phyloP scores from a whole-genome alignment of 768 basidiomycete species.

The Candolleomyces eurysporus region DNA sequence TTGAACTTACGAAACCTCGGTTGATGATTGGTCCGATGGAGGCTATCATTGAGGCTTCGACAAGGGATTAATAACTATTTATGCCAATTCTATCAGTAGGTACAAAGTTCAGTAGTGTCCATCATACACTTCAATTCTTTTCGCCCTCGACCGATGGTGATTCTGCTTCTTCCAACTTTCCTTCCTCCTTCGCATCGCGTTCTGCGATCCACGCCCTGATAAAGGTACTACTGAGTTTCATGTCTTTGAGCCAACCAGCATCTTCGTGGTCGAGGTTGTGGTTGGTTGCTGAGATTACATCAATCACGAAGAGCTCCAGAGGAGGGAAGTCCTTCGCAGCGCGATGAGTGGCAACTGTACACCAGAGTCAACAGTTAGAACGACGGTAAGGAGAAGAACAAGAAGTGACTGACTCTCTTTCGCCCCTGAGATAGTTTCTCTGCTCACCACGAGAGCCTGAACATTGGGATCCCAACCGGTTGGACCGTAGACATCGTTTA shows the following conservation, averaged over 20 bases:
- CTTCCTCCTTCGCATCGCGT: conserved; percentile 17
- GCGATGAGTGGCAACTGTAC: conserved; percentile 63
- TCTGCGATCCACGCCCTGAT: conserved; percentile 85
- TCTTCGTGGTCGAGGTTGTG: conserved; percentile 63
- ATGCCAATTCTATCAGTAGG: too few species aligned
- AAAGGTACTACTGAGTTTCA: conserved; percentile 93
- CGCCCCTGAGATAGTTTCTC: conserved; percentile 81
- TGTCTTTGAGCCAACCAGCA: conserved; percentile 62
- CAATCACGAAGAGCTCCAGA: conserved; percentile 74
- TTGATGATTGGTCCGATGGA: too few species aligned
- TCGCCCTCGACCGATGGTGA: too few species aligned
- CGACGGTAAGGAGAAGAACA: neutral
- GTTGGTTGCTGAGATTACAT: conserved; percentile 77
- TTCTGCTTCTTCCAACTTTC: too few species aligned
- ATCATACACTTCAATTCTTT: too few species aligned
- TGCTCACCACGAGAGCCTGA: conserved; percentile 90
- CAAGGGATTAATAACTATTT: too few species aligned
- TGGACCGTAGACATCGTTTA: conserved; percentile 88
- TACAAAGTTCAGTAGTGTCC: too few species aligned
- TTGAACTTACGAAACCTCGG: too few species aligned
- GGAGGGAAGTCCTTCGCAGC: conserved; percentile 52
- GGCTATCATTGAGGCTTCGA: too few species aligned
- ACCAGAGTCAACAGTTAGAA: neutral
- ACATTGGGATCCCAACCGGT: conserved; percentile 85
- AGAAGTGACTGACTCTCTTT: conserved; percentile 54